Base-by-base conservation (phyloP, 2,329 filamentous ascomycete genomes). In the Catunica adiposa region DNA sequence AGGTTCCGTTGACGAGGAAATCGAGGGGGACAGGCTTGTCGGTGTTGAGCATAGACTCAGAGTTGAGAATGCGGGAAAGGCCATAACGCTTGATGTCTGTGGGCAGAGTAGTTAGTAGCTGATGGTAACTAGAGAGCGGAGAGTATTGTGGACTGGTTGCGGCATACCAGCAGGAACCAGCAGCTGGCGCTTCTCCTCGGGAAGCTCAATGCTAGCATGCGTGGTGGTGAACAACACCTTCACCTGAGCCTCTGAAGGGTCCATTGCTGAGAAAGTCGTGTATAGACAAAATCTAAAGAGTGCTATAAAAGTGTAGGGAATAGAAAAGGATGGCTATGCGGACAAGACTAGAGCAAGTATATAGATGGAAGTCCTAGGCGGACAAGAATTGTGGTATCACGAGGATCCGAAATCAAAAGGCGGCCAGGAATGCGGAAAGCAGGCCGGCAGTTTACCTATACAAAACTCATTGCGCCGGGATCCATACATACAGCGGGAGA, bases 1-100 rank as follows among this genome's bases (percentile, higher is more conserved):
- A 96, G 64, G 84, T 83, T 67, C 92, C 92, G 68, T 96, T 92
- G 70, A 94, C 83, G 62, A 98, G 78, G 72, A 98, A 97, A 69
- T 98, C 92, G 69, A 98, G 84, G 17, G 87, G 87, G 50, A 89
- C 76, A 11, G 86, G 80, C 9, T 72, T 70, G 26, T 74, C 65
- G 48, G 79, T 83, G 65, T 76, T 73, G 67, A 85, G 80, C 76
- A 85, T 83, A 34, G 79, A 79, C 71, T 82, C 78, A 63, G 82
- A 84, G 68, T 85, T 85, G 65, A 85, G 74, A 59, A 85, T 80
- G 58, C 80, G 76, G 17, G 81, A 84, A 55, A 85, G 73, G 62
- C 80, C 81, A 77, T 84, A 84, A 64, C 82, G 77, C 65, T 80
- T 79, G 62, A 84, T 79, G 61, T 83, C 80, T 79, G 40, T 6